Evolutionary conservation across 176 grass and related monocot genomes (phyloP), one percentile per base, ranked within the genome.

Genomic region (Aegilops sharonensis): DNA sequence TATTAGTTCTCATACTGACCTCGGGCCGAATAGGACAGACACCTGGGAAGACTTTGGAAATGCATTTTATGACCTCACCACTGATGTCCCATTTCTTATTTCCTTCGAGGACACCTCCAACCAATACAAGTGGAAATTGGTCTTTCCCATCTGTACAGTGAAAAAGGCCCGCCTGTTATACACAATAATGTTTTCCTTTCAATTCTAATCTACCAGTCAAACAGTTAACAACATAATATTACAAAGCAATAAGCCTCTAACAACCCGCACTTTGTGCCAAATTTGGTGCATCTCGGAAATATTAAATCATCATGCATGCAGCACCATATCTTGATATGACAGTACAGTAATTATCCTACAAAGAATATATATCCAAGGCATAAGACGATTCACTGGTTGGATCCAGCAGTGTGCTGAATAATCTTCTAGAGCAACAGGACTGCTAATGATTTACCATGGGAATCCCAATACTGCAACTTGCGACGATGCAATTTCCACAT

Each of bases 61-160:
- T 88, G 83, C 94, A 93, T 56, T 92, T 88, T 74, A 91, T 81
- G 60, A 99, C 97, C 88, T 99, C 89, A 11, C 83, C 90, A 7
- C 94, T 93, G 50, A 96, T 96, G 82, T 96, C 88, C 97, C 97
- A 99, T 60, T 72, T 90, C 85, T 96, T 90, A 83, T 99, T 99
- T 68, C 93, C 92, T 86, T 99, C 94, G 0, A 99, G 92, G 47
- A 99, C 97, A 40, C 97, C 97, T 80, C 97, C 97, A 81, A 99
- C 94, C 83, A 99, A 94, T 82, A 99, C 97, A 83, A 99, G 90
- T 52, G 97, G 92, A 91, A 99, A 99, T 25, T 42, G 36, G 57
- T 84, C 94, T 30, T 90, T 95, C 42, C 90, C 97, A 93, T 99
- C 97, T 99, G 94, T 83, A 80, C 48, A 91, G 63, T 81, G 81